Evolutionary conservation across 768 basidiomycete species (phyloP).

Genomic region (Suillus subaureus): DNA sequence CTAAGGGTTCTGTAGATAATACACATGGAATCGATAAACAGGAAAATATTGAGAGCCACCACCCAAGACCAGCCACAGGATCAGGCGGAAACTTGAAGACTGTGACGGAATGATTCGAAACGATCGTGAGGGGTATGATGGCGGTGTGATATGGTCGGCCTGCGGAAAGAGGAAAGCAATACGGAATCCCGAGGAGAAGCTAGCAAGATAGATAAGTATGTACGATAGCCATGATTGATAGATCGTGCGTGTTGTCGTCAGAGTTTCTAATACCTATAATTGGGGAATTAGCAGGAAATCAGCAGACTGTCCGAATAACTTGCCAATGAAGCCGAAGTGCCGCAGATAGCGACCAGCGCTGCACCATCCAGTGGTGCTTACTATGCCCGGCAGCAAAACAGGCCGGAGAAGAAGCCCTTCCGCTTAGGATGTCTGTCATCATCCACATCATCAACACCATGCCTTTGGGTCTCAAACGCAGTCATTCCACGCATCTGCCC

Average conservation of each 20-base stretch:
- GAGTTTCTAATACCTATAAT: slow-evolving; percentile 27
- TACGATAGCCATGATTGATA: slow-evolving; percentile 32
- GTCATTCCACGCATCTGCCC: slow-evolving; percentile 54
- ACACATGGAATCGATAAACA: slow-evolving; percentile 35
- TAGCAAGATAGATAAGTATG: slow-evolving; percentile 37
- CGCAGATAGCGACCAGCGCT: slow-evolving; percentile 24
- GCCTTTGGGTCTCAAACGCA: slow-evolving; percentile 70
- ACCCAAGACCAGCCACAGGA: slow-evolving; percentile 11
- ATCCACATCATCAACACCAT: slow-evolving; percentile 57
- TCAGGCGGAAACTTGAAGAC: slow-evolving; percentile 12
- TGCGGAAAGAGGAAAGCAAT: slow-evolving; percentile 28
- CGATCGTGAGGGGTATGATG: slow-evolving; percentile 34
- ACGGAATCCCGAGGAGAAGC: slow-evolving; percentile 26
- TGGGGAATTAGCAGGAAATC: slow-evolving; percentile 8
- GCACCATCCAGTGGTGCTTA: slow-evolving; percentile 31
- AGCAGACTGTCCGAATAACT: background rate
- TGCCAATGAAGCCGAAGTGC: slow-evolving; percentile 14
- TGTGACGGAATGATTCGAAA: slow-evolving; percentile 22
- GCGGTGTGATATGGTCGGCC: slow-evolving; percentile 31
- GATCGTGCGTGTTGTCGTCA: slow-evolving; percentile 35
- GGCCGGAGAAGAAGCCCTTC: slow-evolving; percentile 61
- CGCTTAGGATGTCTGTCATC: slow-evolving; percentile 67
- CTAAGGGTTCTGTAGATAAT: slow-evolving; percentile 30
- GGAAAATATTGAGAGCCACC: slow-evolving; percentile 17
- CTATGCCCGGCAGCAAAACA: slow-evolving; percentile 72